Percentiles rank a stretch among this genome's conserved stretches.
Evolutionary conservation across 805 yeast species (phyloP).

Genomic region (Suhomyces sp.): DNA sequence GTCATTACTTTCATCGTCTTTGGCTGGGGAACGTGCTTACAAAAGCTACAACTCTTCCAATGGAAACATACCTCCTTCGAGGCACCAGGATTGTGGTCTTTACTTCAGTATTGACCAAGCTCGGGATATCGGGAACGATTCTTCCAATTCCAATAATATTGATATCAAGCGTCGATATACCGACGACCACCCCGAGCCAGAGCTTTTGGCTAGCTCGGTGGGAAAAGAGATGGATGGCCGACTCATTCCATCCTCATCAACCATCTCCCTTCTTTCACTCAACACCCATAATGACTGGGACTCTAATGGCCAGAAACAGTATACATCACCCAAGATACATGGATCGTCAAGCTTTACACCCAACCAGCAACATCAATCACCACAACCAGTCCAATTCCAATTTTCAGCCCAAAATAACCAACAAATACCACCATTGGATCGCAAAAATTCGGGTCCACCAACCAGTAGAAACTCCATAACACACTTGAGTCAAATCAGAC

Average conservation of each 20-base stretch:
- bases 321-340: not conserved
- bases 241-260: constrained; percentile 41
- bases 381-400: constrained; percentile 1
- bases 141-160: constrained; percentile 1
- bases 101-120: constrained; percentile 13
- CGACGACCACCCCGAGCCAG: constrained; percentile 45
- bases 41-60: not conserved
- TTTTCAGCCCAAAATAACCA: not conserved
- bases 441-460: constrained; percentile 17
- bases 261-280: constrained; percentile 38
- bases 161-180: constrained; percentile 8
- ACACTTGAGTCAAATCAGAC: constrained; percentile 30
- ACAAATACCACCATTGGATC: constrained; percentile 9
- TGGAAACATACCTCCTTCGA: not conserved
- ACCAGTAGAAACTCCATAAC: constrained; percentile 20
- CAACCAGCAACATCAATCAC: constrained; percentile 7
- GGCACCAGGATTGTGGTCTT: not conserved
- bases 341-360: not conserved
- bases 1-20: constrained; percentile 26
- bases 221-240: constrained; percentile 40
- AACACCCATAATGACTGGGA: constrained; percentile 15
- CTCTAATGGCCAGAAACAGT: not conserved
- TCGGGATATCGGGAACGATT: constrained; percentile 3
- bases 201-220: constrained; percentile 40
- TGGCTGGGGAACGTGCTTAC: constrained; percentile 20